Evolutionary conservation across 2,329 filamentous ascomycete genomes (phyloP), one percentile per base, ranked within the genome.

Genomic region (Thelonectria discophora): DNA sequence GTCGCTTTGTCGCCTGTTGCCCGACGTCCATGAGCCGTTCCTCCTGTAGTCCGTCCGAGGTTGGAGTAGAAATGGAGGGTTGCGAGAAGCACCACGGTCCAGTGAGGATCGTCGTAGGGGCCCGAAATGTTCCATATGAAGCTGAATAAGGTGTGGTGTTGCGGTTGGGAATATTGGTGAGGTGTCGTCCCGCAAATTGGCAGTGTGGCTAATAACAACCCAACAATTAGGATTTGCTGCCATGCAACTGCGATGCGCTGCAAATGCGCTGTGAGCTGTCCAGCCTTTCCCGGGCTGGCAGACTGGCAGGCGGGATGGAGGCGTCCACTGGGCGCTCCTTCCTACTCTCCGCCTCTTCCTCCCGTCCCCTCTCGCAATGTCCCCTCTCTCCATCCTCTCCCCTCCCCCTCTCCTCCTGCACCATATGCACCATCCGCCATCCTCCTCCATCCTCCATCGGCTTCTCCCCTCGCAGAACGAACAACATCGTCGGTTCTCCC

Each of bases 41-140:
- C 48, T 49, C 58, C 58, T 51, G 53, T 52, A 52, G 53, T 56
- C 52, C 48, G 58, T 45, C 58, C 58, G 58, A 61, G 58, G 58
- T 61, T 61, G 58, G 53, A 45, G 30, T 17, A 52, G 37, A 37
- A 53, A 54, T 27, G 18, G 18, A 42, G 34, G 46, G 46, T 18
- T 43, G 54, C 54, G 18, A 57, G 45, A 50, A 56, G 12, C 18
- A 34, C n/a, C 11, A 46, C 47, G 30, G 66, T 27, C 68, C 68
- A 70, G 68, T 70, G 53, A 68, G 66, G 47, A 47, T 62, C 51
- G 58, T 42, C 57, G 15, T 42, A 45, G 52, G 46, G 48, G 63
- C 55, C 68, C 68, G 68, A 56, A 66, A 65, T 67, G 50, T 68
- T 59, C 66, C 68, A 68, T 66, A 68, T 66, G 49, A 60, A 68